These are phyloP conservation scores for Suhomyces xylopsoci DNA, from an alignment of 805 yeast species.

Conservation along the genomic window DNA sequence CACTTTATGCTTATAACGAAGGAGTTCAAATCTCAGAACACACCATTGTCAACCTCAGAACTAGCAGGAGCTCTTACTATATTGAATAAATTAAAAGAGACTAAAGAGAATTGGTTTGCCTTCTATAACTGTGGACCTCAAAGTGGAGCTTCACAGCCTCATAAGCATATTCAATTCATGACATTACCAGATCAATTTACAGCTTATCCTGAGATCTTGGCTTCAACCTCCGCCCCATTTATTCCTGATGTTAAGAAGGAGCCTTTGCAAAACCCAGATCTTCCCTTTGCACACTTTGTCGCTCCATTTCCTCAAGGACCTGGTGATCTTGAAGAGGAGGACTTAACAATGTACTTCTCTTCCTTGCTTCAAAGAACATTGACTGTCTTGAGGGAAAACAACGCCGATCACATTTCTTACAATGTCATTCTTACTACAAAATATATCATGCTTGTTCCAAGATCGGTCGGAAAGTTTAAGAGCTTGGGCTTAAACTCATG, in stretches of 20 bases:
- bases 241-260: constrained; percentile 52
- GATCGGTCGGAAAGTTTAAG: constrained; percentile 55
- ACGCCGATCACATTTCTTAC: constrained; percentile 55
- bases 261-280: constrained; percentile 58
- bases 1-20: constrained; percentile 81
- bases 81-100: constrained; percentile 46
- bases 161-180: constrained; percentile 88
- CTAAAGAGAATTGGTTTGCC: constrained; percentile 54
- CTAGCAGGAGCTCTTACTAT: constrained; percentile 56
- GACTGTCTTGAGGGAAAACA: constrained; percentile 58
- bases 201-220: constrained; percentile 53
- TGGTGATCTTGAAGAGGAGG: constrained; percentile 47
- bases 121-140: constrained; percentile 86
- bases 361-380: constrained; percentile 69
- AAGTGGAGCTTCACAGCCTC: constrained; percentile 94
- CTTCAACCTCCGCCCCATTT: constrained; percentile 45
- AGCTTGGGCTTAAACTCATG: constrained; percentile 70
- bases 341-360: constrained; percentile 65
- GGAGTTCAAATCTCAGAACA: constrained; percentile 64
- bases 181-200: constrained; percentile 57
- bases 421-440: constrained; percentile 77
- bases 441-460: constrained; percentile 87
- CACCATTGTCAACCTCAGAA: constrained; percentile 72
- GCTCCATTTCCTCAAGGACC: constrained; percentile 51
- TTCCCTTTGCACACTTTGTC: constrained; percentile 80